Evolutionary conservation across 2,329 filamentous ascomycete genomes (phyloP).

Genomic region (Pseudogymnoascus sp.): DNA sequence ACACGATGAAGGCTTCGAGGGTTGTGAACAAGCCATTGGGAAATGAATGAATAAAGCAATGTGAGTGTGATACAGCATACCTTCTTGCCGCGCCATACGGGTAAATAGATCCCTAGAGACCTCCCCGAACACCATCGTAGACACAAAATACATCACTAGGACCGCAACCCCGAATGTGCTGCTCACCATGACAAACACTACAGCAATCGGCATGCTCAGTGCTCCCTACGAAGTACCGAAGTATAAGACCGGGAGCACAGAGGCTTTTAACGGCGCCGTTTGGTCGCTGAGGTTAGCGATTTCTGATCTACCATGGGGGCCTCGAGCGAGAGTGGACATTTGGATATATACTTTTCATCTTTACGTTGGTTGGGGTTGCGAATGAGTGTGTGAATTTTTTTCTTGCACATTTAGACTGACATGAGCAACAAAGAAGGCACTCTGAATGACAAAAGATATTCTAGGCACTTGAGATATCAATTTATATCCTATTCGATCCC

Average conservation of each 20-base stretch:
- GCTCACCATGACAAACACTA: not conserved
- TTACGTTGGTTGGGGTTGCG: not conserved
- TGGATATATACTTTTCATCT: not conserved
- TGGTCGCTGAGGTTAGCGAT: not conserved
- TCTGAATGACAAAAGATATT: not conserved
- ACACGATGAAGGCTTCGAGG: not conserved
- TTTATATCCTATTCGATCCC: not conserved
- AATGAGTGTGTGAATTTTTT: not conserved
- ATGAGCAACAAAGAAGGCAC: not conserved
- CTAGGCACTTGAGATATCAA: not conserved
- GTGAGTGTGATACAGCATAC: no score
- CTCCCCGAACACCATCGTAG: not conserved
- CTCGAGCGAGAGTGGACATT: not conserved
- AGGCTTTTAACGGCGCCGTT: not conserved
- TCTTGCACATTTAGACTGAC: not conserved
- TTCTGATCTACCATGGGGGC: not conserved
- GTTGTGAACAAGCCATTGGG: no score
- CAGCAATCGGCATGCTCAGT: not conserved
- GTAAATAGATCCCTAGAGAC: no score
- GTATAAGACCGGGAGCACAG: not conserved
- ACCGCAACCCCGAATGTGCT: not conserved
- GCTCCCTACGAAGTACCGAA: not conserved
- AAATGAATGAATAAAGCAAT: no score
- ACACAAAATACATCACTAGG: not conserved
- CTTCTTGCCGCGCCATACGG: not conserved